Evolutionary conservation across 441 rosid genomes (phyloP), one percentile per base, ranked within the genome.

Genomic region (Francoa sonchifolia): DNA sequence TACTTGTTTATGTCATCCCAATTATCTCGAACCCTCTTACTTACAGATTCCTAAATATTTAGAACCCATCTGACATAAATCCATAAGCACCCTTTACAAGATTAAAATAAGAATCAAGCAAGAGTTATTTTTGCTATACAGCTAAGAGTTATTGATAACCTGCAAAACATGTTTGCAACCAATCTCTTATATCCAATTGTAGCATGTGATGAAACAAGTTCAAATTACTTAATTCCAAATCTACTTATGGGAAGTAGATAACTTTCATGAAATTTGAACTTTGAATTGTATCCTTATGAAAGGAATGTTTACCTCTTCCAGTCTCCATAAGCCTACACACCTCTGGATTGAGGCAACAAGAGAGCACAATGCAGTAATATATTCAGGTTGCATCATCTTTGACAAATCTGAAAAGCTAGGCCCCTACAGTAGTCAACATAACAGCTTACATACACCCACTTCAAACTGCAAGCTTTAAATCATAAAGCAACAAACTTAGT

Each of bases 241-340:
- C n/a, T n/a, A n/a, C n/a, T n/a, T n/a, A n/a, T n/a, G n/a, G n/a
- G n/a, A n/a, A n/a, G n/a, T n/a, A n/a, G n/a, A n/a, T n/a, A n/a
- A n/a, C n/a, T n/a, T n/a, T n/a, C n/a, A n/a, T n/a, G n/a, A n/a
- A n/a, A n/a, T n/a, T n/a, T n/a, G n/a, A n/a, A n/a, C n/a, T n/a
- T n/a, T n/a, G n/a, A n/a, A n/a, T n/a, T n/a, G n/a, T n/a, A n/a
- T n/a, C n/a, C n/a, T n/a, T n/a, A n/a, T n/a, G n/a, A n/a, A n/a
- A n/a, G n/a, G n/a, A n/a, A n/a, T n/a, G n/a, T 23, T 40, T 63
- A 88, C 95, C 86, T 89, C 95, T 68, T 76, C 77, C 42, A 89
- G 63, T 62, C 97, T 69, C 79, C 90, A 79, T 42, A 84, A 73
- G 47, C 95, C 94, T 20, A 70, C 58, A 56, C 83, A 75, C 61